Evolutionary conservation across 768 basidiomycete genomes (phyloP), one percentile per base, ranked within the genome.

Genomic region (Porphyrellus cyaneotinctus): DNA sequence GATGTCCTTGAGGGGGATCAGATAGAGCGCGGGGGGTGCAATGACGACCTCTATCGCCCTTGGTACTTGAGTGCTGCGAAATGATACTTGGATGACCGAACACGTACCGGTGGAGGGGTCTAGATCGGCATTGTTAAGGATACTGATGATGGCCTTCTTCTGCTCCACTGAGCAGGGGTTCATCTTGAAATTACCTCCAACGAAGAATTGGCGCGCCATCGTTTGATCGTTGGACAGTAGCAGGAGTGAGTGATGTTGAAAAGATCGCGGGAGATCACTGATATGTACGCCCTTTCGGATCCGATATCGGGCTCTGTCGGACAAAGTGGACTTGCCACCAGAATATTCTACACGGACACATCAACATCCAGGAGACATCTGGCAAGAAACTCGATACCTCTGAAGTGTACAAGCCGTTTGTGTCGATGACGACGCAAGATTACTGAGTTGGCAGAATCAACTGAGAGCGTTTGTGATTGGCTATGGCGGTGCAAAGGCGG

Each of bases 111-210:
- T 85, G 33, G 77, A 68, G 22, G 82, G 74, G 68, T 95, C 91
- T 47, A 98, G 73, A 46, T 82, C 75, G 47, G 92, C 91, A 4
- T 82, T 72, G 75, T 97, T 97, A 49, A 99, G 74, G 44, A 75
- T 66, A 47, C 81, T 71, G 61, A 91, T 72, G 64, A 99, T 80
- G 39, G 75, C 72, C 58, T 74, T 74, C 70, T 88, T 86, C 60
- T 83, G 78, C 58, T 78, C 77, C 58, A 76, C 76, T 33, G 84
- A 80, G 53, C 76, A 75, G 26, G 89, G 89, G 77, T 97, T 95
- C 86, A 98, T 87, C 79, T 97, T 99, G 83, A 95, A 97, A 81
- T 98, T 97, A 28, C 94, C 91, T 57, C 95, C 95, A 63, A 91
- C 93, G 67, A 97, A 95, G 76, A 95, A 95, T 70, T 83, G 76